These are phyloP conservation scores for Monosporozyma solicola DNA, from an alignment of 805 yeast species.

Conservation along the genomic window DNA sequence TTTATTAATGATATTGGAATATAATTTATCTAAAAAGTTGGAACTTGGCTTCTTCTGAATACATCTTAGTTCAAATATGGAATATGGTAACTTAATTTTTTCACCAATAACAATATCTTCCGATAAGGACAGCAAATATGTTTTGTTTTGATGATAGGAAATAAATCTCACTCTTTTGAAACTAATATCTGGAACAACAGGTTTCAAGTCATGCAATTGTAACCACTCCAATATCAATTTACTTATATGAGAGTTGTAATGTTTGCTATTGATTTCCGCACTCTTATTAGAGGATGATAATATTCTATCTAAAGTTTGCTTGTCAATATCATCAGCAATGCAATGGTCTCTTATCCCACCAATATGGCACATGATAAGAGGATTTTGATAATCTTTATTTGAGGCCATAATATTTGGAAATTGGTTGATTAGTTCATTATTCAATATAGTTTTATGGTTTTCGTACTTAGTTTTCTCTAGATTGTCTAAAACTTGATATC, in stretches of 20 bases:
- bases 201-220: constrained; percentile 12
- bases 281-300: not conserved
- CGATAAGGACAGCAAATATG: constrained; percentile 19
- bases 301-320: not conserved
- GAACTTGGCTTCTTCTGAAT: not conserved
- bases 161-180: constrained; percentile 25
- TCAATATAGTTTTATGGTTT: not conserved
- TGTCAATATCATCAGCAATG: constrained; percentile 8
- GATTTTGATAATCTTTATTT: constrained; percentile 5
- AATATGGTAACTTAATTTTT: constrained; percentile 11
- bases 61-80: constrained; percentile 15
- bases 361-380: constrained; percentile 24
- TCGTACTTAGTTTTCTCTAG: not conserved
- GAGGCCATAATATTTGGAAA: constrained; percentile 17
- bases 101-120: constrained; percentile 16
- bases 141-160: constrained; percentile 6
- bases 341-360: constrained; percentile 28
- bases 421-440: constrained; percentile 11
- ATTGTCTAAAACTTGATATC: not conserved
- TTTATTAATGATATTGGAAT: constrained; percentile 13
- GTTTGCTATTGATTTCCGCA: not conserved
- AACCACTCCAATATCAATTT: constrained; percentile 25
- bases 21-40: constrained; percentile 2
- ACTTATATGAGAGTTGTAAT: constrained; percentile 8
- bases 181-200: constrained; percentile 8